Conservation (phyloP, 2,329 filamentous ascomycete species). For the Cladophialophora psammophila region DNA sequence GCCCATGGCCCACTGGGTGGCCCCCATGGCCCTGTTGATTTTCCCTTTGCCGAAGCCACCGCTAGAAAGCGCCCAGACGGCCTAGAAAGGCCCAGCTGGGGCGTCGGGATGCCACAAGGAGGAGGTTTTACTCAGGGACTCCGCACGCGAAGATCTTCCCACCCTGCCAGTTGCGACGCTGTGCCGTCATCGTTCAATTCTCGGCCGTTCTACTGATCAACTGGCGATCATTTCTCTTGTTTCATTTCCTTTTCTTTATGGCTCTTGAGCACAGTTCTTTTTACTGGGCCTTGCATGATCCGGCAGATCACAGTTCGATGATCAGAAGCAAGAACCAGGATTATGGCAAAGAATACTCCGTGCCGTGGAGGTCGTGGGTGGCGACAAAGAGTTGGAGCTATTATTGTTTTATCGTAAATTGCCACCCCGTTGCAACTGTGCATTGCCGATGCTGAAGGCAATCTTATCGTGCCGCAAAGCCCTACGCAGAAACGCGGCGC, state of each 20-base stretch:
- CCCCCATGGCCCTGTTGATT: slow-evolving; percentile 5
- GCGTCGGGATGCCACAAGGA: slow-evolving; percentile 2
- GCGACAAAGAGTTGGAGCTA: background rate
- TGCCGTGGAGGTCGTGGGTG: slow-evolving; percentile 22
- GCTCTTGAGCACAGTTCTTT: background rate
- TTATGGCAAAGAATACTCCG: slow-evolving; percentile 5
- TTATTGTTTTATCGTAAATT: slow-evolving; percentile 16
- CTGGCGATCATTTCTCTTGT: slow-evolving; percentile 20
- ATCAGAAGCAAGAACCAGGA: background rate
- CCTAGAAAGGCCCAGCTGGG: slow-evolving; percentile 15
- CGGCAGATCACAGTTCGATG: background rate
- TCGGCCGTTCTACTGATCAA: slow-evolving; percentile 33
- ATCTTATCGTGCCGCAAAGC: slow-evolving; percentile 9
- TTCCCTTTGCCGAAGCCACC: slow-evolving; percentile 14
- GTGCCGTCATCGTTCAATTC: slow-evolving; percentile 26
- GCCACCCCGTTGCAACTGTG: slow-evolving; percentile 19
- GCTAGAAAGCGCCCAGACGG: slow-evolving; percentile 27
- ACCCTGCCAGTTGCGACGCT: slow-evolving; percentile 28
- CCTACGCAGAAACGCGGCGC: background rate
- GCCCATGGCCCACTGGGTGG: no score
- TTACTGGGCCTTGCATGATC: background rate
- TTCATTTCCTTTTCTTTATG: background rate
- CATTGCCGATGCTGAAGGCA: slow-evolving; percentile 5
- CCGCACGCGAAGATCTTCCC: slow-evolving; percentile 3
- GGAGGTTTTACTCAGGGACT: background rate